Evolutionary conservation across 768 basidiomycete genomes (phyloP).

Genomic region (Lentinula sp.): DNA sequence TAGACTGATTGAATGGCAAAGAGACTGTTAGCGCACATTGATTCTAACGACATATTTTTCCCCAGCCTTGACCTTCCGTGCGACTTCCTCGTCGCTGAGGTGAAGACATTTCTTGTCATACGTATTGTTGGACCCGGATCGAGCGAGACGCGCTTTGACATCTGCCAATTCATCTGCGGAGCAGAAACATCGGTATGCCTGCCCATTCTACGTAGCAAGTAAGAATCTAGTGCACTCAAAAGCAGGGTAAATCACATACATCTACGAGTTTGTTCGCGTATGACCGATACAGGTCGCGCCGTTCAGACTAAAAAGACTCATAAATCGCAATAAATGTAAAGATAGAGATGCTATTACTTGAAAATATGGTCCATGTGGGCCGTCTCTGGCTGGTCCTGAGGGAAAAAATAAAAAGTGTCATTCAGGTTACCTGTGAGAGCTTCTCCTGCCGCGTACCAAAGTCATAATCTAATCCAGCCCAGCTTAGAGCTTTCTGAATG

Average conservation of each 20-base stretch:
- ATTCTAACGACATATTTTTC: constrained; percentile 81
- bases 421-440: background rate
- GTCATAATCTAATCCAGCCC: constrained; percentile 92
- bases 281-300: constrained; percentile 75
- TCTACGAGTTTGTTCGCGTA: constrained; percentile 73
- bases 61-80: constrained; percentile 64
- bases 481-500: constrained; percentile 68
- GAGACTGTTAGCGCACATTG: constrained; percentile 49
- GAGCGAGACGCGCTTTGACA: constrained; percentile 65
- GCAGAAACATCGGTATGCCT: constrained; percentile 96
- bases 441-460: constrained; percentile 52
- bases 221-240: background rate
- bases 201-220: constrained; percentile 50
- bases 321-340: background rate
- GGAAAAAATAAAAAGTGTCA: background rate
- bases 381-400: constrained; percentile 71
- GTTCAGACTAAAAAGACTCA: constrained; percentile 62
- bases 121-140: constrained; percentile 66
- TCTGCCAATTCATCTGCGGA: constrained; percentile 60
- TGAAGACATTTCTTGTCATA: constrained; percentile 90
- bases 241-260: constrained; percentile 32
- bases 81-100: constrained; percentile 81
- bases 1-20: background rate
- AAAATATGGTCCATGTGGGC: constrained; percentile 79
- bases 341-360: constrained; percentile 44